Base-by-base conservation (phyloP, 441 rosid species). In the Pelargonium myrrhifolium region DNA sequence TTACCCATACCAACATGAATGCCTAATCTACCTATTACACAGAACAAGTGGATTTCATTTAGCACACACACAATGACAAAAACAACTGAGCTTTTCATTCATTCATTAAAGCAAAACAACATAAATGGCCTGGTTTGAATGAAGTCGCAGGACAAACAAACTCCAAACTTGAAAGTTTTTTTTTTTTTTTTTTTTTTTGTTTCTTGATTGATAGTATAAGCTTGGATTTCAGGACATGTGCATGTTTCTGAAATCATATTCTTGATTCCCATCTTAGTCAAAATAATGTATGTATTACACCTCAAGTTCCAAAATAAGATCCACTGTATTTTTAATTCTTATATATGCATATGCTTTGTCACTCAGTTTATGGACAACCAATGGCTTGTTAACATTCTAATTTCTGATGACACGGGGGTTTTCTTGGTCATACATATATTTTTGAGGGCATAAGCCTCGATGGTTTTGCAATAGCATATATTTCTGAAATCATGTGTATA, bases 241-340 rank as follows among this genome's bases (percentile, higher is more conserved):
- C 3, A 42, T 9, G 12, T 42, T 42, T 42, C 12, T 42, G 47
- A 42, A 42, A 42, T 42, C 47, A 42, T 8, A 10, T 42, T 9
- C 12, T 8, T 42, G 47, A 8, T 42, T 42, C 8, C 8, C 47
- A 6, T 42, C 9, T 42, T 42, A 42, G 47, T 42, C 47, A 42
- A 42, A 21, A 20, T 49, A 2, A 43, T 12, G 26, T 76, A 21
- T 66, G 60, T 42, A 65, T 66, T 58, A 65, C 35, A 49, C 3
- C 35, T 56, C 15, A 51, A 42, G 11, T 62, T 72, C 35, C 67
- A 12, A 37, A 39, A 35, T 11, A 15, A 35, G 63, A 51, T 74
- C 74, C 51, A 40, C 59, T 63, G 15, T 72, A 31, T 18, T 42
- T 51, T 45, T 2, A 10, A 45, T 10, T 45, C n/a, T 45, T 12